These are phyloP conservation scores for Marchantia paleacea DNA, from an alignment of 225 moss, liverwort and hornwort genomes.

Conservation along the genomic window DNA sequence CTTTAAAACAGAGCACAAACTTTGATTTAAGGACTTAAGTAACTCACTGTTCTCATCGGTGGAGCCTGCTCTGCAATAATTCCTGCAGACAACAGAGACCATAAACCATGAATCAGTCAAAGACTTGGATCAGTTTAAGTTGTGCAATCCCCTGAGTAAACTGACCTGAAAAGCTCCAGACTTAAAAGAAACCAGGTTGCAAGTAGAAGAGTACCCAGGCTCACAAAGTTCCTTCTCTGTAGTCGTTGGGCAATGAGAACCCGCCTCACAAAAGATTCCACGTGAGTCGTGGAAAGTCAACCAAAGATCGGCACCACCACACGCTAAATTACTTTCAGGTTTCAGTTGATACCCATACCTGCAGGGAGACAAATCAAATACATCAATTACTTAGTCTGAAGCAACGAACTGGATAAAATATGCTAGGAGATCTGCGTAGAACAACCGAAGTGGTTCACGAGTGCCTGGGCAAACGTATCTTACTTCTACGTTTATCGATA, in stretches of 20 bases:
- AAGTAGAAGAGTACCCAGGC: slow-evolving; percentile 26
- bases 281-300: slow-evolving; percentile 35
- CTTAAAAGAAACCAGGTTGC: neutral
- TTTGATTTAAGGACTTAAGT: neutral
- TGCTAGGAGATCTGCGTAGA: neutral
- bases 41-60: slow-evolving; percentile 57
- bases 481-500: too few relatives aligned
- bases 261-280: slow-evolving; percentile 56
- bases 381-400: neutral
- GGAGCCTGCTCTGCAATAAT: slow-evolving; percentile 78
- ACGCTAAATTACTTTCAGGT: slow-evolving; percentile 33
- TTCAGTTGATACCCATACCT: slow-evolving; percentile 69
- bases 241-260: slow-evolving; percentile 64
- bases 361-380: neutral
- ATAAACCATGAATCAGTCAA: neutral
- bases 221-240: slow-evolving; percentile 39
- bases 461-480: too few relatives aligned
- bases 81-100: slow-evolving; percentile 43
- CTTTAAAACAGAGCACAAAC: neutral
- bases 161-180: neutral
- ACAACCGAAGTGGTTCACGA: too few relatives aligned
- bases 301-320: slow-evolving; percentile 95
- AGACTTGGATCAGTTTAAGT: neutral
- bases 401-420: neutral
- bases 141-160: neutral